Percentiles rank a stretch among this genome's conserved stretches.
phyloP scores from a whole-genome alignment of 176 grass and related monocot species.

The Aegilops umbellulata region DNA sequence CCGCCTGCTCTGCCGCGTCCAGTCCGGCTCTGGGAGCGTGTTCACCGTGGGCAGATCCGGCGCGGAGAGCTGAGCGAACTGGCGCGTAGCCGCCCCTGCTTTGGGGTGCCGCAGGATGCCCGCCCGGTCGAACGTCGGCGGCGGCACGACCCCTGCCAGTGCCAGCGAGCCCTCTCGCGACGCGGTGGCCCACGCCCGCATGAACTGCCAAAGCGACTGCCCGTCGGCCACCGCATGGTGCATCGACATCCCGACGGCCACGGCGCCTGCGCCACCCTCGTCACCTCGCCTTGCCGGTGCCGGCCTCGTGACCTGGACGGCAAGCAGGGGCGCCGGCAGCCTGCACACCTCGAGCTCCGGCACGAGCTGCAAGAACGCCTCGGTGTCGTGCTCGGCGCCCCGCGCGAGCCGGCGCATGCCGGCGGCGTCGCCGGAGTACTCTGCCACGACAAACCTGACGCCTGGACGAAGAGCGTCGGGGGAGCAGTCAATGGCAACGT shows the following conservation, averaged over 20 bases:
- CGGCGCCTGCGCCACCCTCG: background rate
- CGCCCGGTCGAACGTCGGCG: slow-evolving; percentile 38
- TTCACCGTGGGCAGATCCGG: slow-evolving; percentile 28
- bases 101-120: slow-evolving; percentile 24
- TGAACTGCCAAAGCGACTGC: slow-evolving; percentile 47
- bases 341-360: background rate
- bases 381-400: slow-evolving; percentile 34
- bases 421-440: slow-evolving; percentile 13
- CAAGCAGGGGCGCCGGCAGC: slow-evolving; percentile 32
- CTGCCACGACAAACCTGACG: slow-evolving; percentile 41
- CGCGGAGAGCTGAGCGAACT: background rate
- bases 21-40: background rate
- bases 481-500: slow-evolving; percentile 44
- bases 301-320: slow-evolving; percentile 46
- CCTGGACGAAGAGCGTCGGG: background rate
- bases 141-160: too few relatives aligned
- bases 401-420: slow-evolving; percentile 24
- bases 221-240: slow-evolving; percentile 46
- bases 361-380: slow-evolving; percentile 42
- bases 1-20: background rate
- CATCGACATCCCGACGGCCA: slow-evolving; percentile 45
- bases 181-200: slow-evolving; percentile 39
- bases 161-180: background rate
- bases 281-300: background rate
- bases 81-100: slow-evolving; percentile 6